Evolutionary conservation across 768 basidiomycete species (phyloP), one percentile per base, ranked within the genome.

Genomic region (Hygrocybe coccinea): DNA sequence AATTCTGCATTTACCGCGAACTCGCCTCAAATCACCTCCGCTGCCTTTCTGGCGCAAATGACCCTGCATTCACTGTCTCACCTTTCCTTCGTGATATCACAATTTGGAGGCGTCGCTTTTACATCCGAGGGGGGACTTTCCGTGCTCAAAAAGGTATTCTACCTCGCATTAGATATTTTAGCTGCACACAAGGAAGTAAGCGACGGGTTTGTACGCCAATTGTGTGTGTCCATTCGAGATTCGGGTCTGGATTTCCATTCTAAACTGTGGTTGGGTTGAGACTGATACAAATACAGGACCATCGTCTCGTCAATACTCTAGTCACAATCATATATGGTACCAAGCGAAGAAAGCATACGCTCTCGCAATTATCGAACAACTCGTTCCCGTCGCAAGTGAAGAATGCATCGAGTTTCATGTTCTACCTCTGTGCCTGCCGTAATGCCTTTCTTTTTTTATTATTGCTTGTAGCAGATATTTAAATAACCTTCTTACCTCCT

Each of bases 331-430:
- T 17, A 2, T 25, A n/a, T 11, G 35, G 17, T 15, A 35, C 19
- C 46, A 50, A 36, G 73, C 77, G 1, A 80, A 81, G 62, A 69
- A 71, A 55, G 85, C 87, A 0, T 92, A 86, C 65, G 78, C 79
- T 10, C 72, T 94, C 29, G 86, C 86, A 7, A 82, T 83, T 54
- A 79, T 89, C 19, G 91, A 94, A 66, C 91, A 92, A 63, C 77
- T 94, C 3, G 75, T 91, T 9, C 80, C 84, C 0, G 75, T 79
- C 3, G 69, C 93, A 14, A 75, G 72, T 48, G 76, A 79, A 12
- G 69, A 72, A 2, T 79, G 73, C 53, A 75, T 91, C 50, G 77
- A 78, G 63, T 66, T 78, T 5, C 69, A 72, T 37, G 82, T 89
- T 12, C 79, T 87, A 56, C 79, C 77, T 1, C 64, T 87, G 17